A percentile compares a stretch with the other conserved stretches of the same genome.
These are phyloP conservation scores for Luvunga scandens DNA, from an alignment of 345 rosid genomes.

Conservation along the genomic window DNA sequence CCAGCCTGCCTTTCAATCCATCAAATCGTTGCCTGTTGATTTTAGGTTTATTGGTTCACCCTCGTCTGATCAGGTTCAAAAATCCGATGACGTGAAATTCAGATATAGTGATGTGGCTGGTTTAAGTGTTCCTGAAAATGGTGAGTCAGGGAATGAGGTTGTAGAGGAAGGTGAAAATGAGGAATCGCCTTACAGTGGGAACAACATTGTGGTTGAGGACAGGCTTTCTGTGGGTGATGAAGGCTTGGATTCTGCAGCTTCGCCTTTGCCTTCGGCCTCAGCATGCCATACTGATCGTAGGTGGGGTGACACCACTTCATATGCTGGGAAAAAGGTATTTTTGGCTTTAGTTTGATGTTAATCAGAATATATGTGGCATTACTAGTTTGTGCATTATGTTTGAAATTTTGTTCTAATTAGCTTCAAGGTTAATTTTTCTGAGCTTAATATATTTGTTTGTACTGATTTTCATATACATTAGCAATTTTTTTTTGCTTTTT, in stretches of 20 bases:
- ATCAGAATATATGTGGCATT: background rate
- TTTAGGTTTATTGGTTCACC: slow-evolving; percentile 54
- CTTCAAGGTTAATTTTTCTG: background rate
- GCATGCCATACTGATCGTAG: slow-evolving; percentile 47
- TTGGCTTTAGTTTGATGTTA: background rate
- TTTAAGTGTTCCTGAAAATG: slow-evolving; percentile 43
- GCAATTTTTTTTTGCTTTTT: background rate
- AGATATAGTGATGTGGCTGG: slow-evolving; percentile 16
- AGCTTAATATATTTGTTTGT: background rate
- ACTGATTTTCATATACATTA: background rate
- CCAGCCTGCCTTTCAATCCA: slow-evolving; percentile 52
- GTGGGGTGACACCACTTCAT: slow-evolving; percentile 79
- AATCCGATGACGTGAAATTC: slow-evolving; percentile 22
- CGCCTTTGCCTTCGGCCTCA: slow-evolving; percentile 48
- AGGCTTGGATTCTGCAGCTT: slow-evolving; percentile 42
- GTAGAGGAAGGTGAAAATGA: slow-evolving; percentile 42
- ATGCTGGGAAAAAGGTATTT: slow-evolving; percentile 72
- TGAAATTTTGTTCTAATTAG: background rate
- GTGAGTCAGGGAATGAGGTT: slow-evolving; percentile 30
- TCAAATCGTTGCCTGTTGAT: slow-evolving; percentile 72
- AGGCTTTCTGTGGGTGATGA: slow-evolving; percentile 45
- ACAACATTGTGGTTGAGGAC: slow-evolving; percentile 37
- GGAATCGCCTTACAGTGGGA: slow-evolving; percentile 77
- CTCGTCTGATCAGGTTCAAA: slow-evolving; percentile 38
- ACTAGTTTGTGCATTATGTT: background rate